Evolutionary conservation across 176 grass and related monocot genomes (phyloP).

Genomic region (Panicum miliaceum): DNA sequence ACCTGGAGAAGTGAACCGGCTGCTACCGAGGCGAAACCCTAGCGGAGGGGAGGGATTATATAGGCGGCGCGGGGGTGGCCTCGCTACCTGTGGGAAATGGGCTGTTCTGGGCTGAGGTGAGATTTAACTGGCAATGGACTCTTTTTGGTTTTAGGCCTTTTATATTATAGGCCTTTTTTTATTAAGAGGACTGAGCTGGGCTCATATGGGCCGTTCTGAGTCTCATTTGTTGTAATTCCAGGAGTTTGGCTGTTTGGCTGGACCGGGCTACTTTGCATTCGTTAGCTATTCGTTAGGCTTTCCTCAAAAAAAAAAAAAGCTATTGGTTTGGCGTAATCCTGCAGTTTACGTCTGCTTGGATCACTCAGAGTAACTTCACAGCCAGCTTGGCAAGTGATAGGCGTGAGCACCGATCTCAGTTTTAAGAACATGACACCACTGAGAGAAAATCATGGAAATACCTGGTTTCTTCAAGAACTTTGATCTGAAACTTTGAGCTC

Average conservation of each 20-base stretch:
- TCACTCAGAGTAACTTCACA: background rate
- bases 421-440: no score
- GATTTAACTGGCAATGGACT: background rate
- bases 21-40: constrained; percentile 51
- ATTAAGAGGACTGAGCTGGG: background rate
- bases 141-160: background rate
- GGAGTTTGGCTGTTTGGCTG: background rate
- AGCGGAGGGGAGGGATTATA: background rate
- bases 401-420: no score
- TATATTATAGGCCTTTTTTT: background rate
- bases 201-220: background rate
- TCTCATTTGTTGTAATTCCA: background rate
- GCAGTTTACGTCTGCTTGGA: no score
- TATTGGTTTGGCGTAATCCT: background rate
- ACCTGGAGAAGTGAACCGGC: constrained; percentile 46
- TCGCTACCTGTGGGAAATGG: background rate
- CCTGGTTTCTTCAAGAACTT: background rate
- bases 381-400: background rate
- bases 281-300: no score
- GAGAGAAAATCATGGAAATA: no score
- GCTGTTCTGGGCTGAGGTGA: background rate
- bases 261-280: background rate
- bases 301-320: no score
- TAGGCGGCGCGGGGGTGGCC: background rate
- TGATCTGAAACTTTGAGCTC: background rate